phyloP scores from a whole-genome alignment of 2,329 filamentous ascomycete species.

The Huntiella moniliformis region DNA sequence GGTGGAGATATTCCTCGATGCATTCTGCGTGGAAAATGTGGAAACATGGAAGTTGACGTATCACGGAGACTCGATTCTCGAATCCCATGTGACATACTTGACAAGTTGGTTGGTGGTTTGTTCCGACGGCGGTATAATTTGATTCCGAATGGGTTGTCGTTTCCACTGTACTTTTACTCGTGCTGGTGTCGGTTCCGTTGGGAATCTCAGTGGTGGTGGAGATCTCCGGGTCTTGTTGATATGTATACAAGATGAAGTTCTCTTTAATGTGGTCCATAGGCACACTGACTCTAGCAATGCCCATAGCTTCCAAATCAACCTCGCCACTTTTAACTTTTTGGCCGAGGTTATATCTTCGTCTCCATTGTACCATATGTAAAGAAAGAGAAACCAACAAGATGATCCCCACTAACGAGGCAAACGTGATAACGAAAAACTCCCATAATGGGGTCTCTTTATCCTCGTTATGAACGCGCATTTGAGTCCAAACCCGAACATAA shows the following conservation, averaged over 20 bases:
- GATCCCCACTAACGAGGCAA: slow-evolving; percentile 51
- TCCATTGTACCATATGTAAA: slow-evolving; percentile 63
- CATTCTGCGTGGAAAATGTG: slow-evolving; percentile 91
- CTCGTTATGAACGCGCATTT: slow-evolving; percentile 28
- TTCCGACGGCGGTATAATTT: slow-evolving; percentile 18
- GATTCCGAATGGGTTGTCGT: slow-evolving; percentile 13
- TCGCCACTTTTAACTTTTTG: slow-evolving; percentile 58
- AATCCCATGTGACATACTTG: slow-evolving; percentile 83
- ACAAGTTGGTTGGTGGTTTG: slow-evolving; percentile 60
- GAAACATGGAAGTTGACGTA: slow-evolving; percentile 71
- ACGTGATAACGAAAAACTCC: slow-evolving; percentile 55
- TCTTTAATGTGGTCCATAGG: slow-evolving; percentile 50
- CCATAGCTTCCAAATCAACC: slow-evolving; percentile 69
- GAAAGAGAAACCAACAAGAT: slow-evolving; percentile 46
- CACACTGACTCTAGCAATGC: slow-evolving; percentile 65
- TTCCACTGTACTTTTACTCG: slow-evolving; percentile 12
- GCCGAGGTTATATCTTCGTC: slow-evolving; percentile 47
- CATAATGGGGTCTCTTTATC: slow-evolving; percentile 52
- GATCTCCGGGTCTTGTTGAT: slow-evolving; percentile 38
- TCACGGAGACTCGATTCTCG: slow-evolving; percentile 45
- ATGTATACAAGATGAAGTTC: slow-evolving; percentile 57
- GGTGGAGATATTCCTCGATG: slow-evolving; percentile 65
- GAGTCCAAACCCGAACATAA: slow-evolving; percentile 41
- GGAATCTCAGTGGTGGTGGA: slow-evolving; percentile 13
- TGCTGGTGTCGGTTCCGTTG: slow-evolving; percentile 1